Conservation (phyloP, 805 yeast species). For the Spathaspora passalidarum region DNA sequence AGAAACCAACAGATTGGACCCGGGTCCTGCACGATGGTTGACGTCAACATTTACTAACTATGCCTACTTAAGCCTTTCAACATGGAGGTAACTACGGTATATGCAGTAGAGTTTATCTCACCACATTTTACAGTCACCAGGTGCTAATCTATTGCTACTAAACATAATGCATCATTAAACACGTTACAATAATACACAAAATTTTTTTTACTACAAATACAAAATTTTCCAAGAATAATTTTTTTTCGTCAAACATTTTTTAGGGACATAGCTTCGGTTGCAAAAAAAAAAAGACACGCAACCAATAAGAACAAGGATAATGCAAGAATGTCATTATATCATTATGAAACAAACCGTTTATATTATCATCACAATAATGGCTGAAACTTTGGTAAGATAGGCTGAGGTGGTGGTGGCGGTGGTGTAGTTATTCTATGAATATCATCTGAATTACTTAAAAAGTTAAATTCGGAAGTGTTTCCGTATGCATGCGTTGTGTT, state of each 20-base stretch:
- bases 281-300: too few species aligned
- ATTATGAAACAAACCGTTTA: too few species aligned
- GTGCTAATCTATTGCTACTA: not conserved
- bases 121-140: too few species aligned
- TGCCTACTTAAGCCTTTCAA: too few species aligned
- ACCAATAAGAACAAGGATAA: not conserved
- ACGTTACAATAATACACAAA: not conserved
- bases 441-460: conserved; percentile 11
- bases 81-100: too few species aligned
- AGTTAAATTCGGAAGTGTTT: conserved; percentile 5
- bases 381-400: conserved; percentile 29
- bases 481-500: conserved; percentile 7
- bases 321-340: too few species aligned
- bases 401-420: conserved; percentile 24
- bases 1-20: not conserved
- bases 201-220: not conserved
- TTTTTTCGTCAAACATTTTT: not conserved
- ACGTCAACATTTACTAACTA: conserved; percentile 2
- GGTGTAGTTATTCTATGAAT: conserved; percentile 8
- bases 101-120: too few species aligned
- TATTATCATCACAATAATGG: conserved; percentile 20
- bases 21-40: not conserved
- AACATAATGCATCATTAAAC: not conserved
- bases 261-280: not conserved
- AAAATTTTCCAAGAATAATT: not conserved